Base-by-base conservation (phyloP, 176 grass and related monocot species). In the Paspalum notatum region DNA sequence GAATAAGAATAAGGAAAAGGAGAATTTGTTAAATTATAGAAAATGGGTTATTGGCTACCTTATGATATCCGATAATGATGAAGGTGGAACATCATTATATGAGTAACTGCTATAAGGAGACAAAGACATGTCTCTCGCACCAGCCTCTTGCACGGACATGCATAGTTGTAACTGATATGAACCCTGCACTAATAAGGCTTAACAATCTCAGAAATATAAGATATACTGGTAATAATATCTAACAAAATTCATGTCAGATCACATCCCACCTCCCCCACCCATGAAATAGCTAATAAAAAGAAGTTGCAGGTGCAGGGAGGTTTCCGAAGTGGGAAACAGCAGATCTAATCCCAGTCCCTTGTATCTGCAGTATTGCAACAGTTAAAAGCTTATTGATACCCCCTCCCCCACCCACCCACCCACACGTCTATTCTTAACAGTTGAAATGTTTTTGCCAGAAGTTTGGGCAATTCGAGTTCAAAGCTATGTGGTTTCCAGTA, bases 41-140 rank as follows among this genome's bases (percentile, higher is more conserved):
- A 82, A 77, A 46, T 49, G 60, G 63, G 39, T 22, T 54, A 69
- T 78, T 75, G 39, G 42, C 72, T 91, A 93, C 96, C 96, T 88
- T 79, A 95, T 90, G n/a, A 91, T 86, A 78, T 90, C 77, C 61
- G 90, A 71, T 85, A 95, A 90, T 62, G 90, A 95, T 57, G 96
- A 95, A 70, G 96, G 72, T 45, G 90, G 88, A 76, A 93, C 85
- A 88, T 91, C 83, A 82, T 84, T 84, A 81, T 95, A 98, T 25
- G 81, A 95, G 72, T 93, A 98, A 79, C 68, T 78, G 86, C 87
- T 88, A 80, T 99, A 99, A 64, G 90, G 92, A 79, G 92, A 93
- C 58, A 80, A 56, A 15, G 82, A 93, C 71, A 85, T 83, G 27
- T 88, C 86, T 74, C 50, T 91, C 80, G 96, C 92, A 69, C 92